Percentiles rank a stretch among this genome's conserved stretches.
phyloP scores from a whole-genome alignment of 306 rosid species.

The Begonia fuchsioides region DNA sequence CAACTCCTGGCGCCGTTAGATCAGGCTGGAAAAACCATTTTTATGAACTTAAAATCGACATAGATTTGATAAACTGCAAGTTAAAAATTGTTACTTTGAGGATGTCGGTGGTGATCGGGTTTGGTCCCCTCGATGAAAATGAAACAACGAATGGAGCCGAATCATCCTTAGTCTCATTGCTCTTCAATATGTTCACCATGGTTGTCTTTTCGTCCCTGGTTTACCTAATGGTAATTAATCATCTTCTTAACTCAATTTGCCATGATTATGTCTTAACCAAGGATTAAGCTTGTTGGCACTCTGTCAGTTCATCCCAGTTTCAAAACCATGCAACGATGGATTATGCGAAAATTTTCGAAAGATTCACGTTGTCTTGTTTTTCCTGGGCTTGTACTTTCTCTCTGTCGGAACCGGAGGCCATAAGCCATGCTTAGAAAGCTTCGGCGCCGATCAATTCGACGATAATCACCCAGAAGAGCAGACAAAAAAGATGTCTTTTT shows the following conservation, averaged over 20 bases:
- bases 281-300: slow-evolving; percentile 55
- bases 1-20: too few relatives aligned
- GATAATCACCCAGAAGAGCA: slow-evolving; percentile 48
- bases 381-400: slow-evolving; percentile 48
- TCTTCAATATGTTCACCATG: too few relatives aligned
- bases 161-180: too few relatives aligned
- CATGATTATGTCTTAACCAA: slow-evolving; percentile 14
- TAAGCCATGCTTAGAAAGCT: slow-evolving; percentile 71
- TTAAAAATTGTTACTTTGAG: too few relatives aligned
- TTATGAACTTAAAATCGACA: background rate
- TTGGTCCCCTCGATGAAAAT: too few relatives aligned
- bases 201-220: slow-evolving; percentile 39
- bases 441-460: slow-evolving; percentile 88
- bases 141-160: too few relatives aligned
- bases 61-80: too few relatives aligned
- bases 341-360: slow-evolving; percentile 35
- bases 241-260: background rate
- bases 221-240: slow-evolving; percentile 44
- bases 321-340: slow-evolving; percentile 22
- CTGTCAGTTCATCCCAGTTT: slow-evolving; percentile 55
- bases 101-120: too few relatives aligned
- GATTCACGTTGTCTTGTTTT: slow-evolving; percentile 53
- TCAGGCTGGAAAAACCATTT: slow-evolving; percentile 12
- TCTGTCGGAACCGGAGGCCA: slow-evolving; percentile 82
- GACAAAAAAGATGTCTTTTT: slow-evolving; percentile 61